Conservation (phyloP, 169 alveolate species). For the Cryptosporidium bovis region DNA sequence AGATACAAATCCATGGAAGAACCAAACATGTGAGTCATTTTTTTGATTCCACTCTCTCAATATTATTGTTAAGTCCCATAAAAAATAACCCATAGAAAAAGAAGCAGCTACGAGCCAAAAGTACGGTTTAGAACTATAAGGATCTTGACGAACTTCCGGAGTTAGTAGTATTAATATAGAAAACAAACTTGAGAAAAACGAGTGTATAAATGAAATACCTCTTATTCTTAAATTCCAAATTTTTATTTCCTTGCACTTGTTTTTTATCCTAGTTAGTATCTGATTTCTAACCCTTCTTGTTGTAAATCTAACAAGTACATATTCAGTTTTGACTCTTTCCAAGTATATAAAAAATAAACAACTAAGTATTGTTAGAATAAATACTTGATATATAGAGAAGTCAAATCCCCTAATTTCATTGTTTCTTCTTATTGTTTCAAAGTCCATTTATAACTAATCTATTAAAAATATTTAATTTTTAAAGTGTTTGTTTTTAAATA, state of each 20-base stretch:
- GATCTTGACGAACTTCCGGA: slow-evolving; percentile 43
- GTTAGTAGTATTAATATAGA: slow-evolving; percentile 6
- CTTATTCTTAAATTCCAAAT: slow-evolving; percentile 36
- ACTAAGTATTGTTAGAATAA: background rate
- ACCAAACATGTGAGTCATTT: slow-evolving; percentile 67
- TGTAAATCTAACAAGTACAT: slow-evolving; percentile 16
- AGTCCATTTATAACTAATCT: slow-evolving; percentile 4
- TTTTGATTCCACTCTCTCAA: slow-evolving; percentile 62
- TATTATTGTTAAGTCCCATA: slow-evolving; percentile 57
- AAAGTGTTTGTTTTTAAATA: background rate
- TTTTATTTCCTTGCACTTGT: slow-evolving; percentile 31
- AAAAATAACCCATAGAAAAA: slow-evolving; percentile 63
- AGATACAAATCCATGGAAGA: slow-evolving; percentile 69
- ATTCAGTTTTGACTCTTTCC: slow-evolving; percentile 38
- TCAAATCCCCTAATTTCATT: slow-evolving; percentile 27
- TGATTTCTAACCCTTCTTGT: slow-evolving; percentile 34
- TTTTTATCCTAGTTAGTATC: slow-evolving; percentile 17
- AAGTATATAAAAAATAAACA: slow-evolving; percentile 22
- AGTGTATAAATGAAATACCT: slow-evolving; percentile 60
- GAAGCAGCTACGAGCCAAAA: slow-evolving; percentile 47
- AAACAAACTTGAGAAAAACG: slow-evolving; percentile 36
- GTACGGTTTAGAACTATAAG: slow-evolving; percentile 54
- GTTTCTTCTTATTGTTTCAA: slow-evolving; percentile 14
- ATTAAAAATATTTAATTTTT: background rate
- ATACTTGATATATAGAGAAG: slow-evolving; percentile 26